These are phyloP conservation scores for Pichia sp. DNA, from an alignment of 1,139 yeast genomes.

Conservation along the genomic window DNA sequence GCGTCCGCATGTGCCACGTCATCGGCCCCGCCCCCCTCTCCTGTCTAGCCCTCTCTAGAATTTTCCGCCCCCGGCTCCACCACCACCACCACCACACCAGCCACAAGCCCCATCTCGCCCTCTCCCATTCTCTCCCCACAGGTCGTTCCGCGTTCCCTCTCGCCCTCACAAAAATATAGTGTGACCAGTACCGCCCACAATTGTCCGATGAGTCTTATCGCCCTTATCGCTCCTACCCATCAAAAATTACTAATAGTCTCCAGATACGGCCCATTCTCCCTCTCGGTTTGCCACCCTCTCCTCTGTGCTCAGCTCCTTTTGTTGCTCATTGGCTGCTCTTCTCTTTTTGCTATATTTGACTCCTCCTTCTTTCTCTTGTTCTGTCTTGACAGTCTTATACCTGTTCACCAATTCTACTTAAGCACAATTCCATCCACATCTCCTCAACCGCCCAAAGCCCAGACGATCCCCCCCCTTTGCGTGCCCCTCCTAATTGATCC, in stretches of 20 bases:
- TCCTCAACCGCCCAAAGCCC: too few species aligned
- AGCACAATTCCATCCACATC: neutral
- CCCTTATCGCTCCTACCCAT: constrained; percentile 2
- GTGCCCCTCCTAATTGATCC: neutral
- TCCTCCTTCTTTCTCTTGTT: neutral
- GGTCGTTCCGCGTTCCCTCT: too few species aligned
- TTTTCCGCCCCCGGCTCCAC: neutral
- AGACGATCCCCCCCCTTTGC: neutral
- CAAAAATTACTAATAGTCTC: constrained; percentile 1
- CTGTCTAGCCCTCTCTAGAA: too few species aligned
- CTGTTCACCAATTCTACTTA: neutral
- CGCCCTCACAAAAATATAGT: too few species aligned
- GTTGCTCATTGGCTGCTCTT: neutral
- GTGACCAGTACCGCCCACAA: neutral
- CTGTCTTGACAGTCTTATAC: neutral
- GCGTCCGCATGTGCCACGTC: too few species aligned
- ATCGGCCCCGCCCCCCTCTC: too few species aligned
- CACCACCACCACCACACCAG: neutral
- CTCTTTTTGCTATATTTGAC: neutral
- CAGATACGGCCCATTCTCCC: neutral
- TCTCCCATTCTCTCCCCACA: too few species aligned
- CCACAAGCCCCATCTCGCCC: neutral
- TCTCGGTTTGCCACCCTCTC: neutral
- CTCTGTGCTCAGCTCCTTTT: neutral
- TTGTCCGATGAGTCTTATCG: constrained; percentile 3